Evolutionary conservation across 306 rosid species (phyloP).

Genomic region (Prunus persica): DNA sequence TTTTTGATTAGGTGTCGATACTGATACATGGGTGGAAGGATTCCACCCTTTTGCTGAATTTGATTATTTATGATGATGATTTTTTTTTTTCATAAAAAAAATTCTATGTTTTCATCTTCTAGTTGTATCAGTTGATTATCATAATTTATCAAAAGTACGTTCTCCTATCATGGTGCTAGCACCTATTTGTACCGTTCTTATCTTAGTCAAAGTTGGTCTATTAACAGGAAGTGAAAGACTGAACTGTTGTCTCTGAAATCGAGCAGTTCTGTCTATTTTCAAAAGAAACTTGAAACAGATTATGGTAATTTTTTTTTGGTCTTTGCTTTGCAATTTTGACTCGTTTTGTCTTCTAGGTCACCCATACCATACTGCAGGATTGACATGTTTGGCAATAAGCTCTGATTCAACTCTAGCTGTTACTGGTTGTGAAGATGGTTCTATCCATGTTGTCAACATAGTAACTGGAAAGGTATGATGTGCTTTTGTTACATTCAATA

Average conservation of each 20-base stretch:
- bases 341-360: slow-evolving; percentile 53
- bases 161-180: neutral
- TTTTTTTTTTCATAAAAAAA: neutral
- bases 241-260: neutral
- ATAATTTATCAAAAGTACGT: neutral
- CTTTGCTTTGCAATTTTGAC: neutral
- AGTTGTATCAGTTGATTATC: neutral
- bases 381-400: slow-evolving; percentile 80
- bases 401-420: slow-evolving; percentile 68
- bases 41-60: neutral
- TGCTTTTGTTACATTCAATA: slow-evolving; percentile 17
- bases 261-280: neutral
- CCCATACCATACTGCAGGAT: slow-evolving; percentile 71
- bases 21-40: neutral
- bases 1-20: neutral
- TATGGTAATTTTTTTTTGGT: neutral
- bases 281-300: neutral
- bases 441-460: slow-evolving; percentile 71
- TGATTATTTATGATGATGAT: neutral
- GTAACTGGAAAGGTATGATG: slow-evolving; percentile 67
- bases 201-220: neutral
- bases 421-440: slow-evolving; percentile 84
- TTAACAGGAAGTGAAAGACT: neutral
- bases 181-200: neutral
- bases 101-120: neutral